A percentile compares a stretch with the other conserved stretches of the same genome.
phyloP scores from a whole-genome alignment of 768 basidiomycete species.

The Daedaleopsis nitida region DNA sequence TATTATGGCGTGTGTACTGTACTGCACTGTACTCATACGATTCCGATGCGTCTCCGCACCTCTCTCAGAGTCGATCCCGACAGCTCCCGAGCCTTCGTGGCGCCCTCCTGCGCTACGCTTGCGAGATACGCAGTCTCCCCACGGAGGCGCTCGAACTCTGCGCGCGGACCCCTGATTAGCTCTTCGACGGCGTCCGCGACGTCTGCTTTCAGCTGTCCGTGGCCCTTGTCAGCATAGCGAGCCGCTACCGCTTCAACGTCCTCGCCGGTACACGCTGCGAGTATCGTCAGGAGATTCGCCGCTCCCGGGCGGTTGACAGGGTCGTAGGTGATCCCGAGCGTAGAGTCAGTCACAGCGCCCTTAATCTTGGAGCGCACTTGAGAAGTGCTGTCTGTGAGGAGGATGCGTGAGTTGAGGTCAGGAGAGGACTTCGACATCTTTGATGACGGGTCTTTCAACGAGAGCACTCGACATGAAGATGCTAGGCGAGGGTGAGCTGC shows the following conservation, averaged over 20 bases:
- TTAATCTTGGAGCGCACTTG: constrained; percentile 74
- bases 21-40: constrained; percentile 27
- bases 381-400: constrained; percentile 72
- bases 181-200: constrained; percentile 75
- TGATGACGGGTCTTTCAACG: constrained; percentile 77
- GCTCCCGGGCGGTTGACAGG: constrained; percentile 79
- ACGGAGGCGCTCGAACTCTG: constrained; percentile 66
- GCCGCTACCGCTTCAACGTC: constrained; percentile 47
- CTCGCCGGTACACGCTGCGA: constrained; percentile 68
- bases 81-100: constrained; percentile 57
- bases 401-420: constrained; percentile 76
- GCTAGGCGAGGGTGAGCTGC: constrained; percentile 45
- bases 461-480: constrained; percentile 78
- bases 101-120: constrained; percentile 65
- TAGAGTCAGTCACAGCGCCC: constrained; percentile 84
- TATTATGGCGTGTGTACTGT: not conserved
- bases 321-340: constrained; percentile 75
- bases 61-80: constrained; percentile 65
- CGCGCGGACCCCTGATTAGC: constrained; percentile 63
- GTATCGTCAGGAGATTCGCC: constrained; percentile 78
- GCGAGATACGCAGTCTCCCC: constrained; percentile 61
- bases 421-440: constrained; percentile 98
- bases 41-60: constrained; percentile 70
- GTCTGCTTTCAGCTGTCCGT: constrained; percentile 71
- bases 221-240: constrained; percentile 56